phyloP scores from a whole-genome alignment of 441 rosid genomes.

The Gossypium lobatum region DNA sequence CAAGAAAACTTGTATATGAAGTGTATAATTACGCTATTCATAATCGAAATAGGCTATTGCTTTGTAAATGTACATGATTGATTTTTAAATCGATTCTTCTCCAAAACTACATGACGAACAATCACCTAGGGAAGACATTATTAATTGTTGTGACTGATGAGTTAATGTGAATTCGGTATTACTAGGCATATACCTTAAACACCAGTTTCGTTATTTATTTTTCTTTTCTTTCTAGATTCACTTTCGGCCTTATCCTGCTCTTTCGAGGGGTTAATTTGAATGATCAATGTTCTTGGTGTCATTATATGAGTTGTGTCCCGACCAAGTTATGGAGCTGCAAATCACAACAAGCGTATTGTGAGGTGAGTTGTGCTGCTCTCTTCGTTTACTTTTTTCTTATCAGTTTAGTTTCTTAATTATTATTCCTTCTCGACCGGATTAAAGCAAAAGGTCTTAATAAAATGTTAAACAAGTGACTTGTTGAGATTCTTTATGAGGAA shows the following conservation, averaged over 20 bases:
- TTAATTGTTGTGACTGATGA: neutral
- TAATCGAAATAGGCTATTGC: neutral
- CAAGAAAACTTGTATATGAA: neutral
- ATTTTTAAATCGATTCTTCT: neutral
- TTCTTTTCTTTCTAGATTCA: conserved; percentile 34
- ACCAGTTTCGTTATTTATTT: neutral
- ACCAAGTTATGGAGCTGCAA: conserved; percentile 75
- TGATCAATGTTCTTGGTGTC: conserved; percentile 76
- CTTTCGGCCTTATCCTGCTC: conserved; percentile 48
- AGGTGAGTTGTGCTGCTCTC: conserved; percentile 51
- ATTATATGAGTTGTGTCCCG: conserved; percentile 72
- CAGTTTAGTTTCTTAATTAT: neutral
- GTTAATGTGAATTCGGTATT: neutral
- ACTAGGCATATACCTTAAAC: conserved; percentile 1
- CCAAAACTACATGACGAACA: neutral
- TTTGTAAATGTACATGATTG: neutral
- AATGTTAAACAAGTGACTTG: neutral
- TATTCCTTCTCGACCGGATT: neutral
- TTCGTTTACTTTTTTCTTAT: neutral
- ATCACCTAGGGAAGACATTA: neutral
- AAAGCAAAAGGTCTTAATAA: neutral
- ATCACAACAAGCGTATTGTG: conserved; percentile 36
- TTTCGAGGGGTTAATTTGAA: conserved; percentile 54
- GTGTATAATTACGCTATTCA: neutral
- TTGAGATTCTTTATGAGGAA: too few relatives aligned